Conservation (phyloP, 2,329 filamentous ascomycete species). For the Aspergillus sp. region DNA sequence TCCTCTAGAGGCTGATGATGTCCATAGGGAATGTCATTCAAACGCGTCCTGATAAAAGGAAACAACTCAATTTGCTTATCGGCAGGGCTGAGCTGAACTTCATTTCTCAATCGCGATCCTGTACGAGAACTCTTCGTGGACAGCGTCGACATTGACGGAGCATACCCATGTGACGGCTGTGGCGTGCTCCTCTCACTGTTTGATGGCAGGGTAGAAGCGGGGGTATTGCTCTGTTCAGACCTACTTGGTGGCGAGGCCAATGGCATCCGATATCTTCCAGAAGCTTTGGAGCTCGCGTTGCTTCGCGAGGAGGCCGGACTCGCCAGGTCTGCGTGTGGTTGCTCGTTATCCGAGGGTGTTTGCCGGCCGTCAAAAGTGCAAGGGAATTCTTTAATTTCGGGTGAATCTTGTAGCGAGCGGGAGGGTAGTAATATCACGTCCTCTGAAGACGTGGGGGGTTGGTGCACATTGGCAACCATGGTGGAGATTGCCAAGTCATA, state of each 20-base stretch:
- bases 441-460: conserved; percentile 75
- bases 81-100: conserved; percentile 71
- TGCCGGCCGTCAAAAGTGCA: conserved; percentile 65
- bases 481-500: conserved; percentile 84
- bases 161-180: conserved; percentile 33
- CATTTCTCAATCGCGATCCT: conserved; percentile 68
- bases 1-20: conserved; percentile 56
- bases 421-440: conserved; percentile 40
- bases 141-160: conserved; percentile 42
- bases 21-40: conserved; percentile 77
- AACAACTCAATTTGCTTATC: conserved; percentile 74
- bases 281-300: conserved; percentile 56
- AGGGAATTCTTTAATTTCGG: conserved; percentile 66
- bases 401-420: conserved; percentile 29
- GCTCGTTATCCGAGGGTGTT: conserved; percentile 63
- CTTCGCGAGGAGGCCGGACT: conserved; percentile 60
- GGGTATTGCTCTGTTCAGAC: conserved; percentile 39
- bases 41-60: conserved; percentile 70
- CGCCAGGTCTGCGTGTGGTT: conserved; percentile 57
- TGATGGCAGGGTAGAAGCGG: conserved; percentile 37
- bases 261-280: conserved; percentile 34
- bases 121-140: conserved; percentile 37
- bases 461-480: conserved; percentile 81
- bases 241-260: conserved; percentile 34
- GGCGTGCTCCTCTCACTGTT: conserved; percentile 27